These are phyloP conservation scores for Cryptosporidium sp. DNA, from an alignment of 169 alveolate genomes.

Conservation along the genomic window DNA sequence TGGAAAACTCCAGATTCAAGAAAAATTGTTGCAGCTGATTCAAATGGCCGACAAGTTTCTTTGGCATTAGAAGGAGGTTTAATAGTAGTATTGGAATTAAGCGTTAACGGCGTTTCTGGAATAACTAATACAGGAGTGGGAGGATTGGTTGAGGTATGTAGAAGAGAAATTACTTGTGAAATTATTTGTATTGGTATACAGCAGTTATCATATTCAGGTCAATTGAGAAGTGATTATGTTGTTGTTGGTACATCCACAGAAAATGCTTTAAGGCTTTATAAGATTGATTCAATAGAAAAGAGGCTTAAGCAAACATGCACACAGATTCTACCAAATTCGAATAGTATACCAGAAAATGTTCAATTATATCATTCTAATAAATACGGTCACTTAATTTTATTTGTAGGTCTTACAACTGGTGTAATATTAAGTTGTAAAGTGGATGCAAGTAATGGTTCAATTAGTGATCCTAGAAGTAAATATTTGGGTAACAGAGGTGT, in stretches of 20 bases:
- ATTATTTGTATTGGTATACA: constrained; percentile 89
- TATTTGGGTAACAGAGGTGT: constrained; percentile 95
- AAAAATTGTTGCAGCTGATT: constrained; percentile 90
- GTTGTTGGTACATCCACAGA: constrained; percentile 94
- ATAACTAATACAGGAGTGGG: constrained; percentile 4
- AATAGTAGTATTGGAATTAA: constrained; percentile 76
- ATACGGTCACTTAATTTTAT: constrained; percentile 84
- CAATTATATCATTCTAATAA: constrained; percentile 28
- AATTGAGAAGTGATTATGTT: constrained; percentile 91
- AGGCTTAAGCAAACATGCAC: constrained; percentile 89
- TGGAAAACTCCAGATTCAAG: constrained; percentile 87
- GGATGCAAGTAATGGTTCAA: constrained; percentile 94
- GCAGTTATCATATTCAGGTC: constrained; percentile 90
- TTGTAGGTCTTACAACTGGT: constrained; percentile 97
- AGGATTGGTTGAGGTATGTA: constrained; percentile 56
- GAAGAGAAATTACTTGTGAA: constrained; percentile 78
- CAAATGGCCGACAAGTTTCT: constrained; percentile 92
- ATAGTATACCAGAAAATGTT: constrained; percentile 76
- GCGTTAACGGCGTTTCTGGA: constrained; percentile 67
- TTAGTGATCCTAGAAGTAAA: constrained; percentile 94
- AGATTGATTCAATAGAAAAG: constrained; percentile 92
- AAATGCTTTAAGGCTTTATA: constrained; percentile 91
- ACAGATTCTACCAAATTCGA: constrained; percentile 90
- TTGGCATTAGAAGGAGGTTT: constrained; percentile 82
- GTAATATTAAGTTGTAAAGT: constrained; percentile 93